A percentile compares a stretch with the other conserved stretches of the same genome.
These are phyloP conservation scores for Ceratocystis harringtonii DNA, from an alignment of 2,329 filamentous ascomycete species.

Conservation along the genomic window DNA sequence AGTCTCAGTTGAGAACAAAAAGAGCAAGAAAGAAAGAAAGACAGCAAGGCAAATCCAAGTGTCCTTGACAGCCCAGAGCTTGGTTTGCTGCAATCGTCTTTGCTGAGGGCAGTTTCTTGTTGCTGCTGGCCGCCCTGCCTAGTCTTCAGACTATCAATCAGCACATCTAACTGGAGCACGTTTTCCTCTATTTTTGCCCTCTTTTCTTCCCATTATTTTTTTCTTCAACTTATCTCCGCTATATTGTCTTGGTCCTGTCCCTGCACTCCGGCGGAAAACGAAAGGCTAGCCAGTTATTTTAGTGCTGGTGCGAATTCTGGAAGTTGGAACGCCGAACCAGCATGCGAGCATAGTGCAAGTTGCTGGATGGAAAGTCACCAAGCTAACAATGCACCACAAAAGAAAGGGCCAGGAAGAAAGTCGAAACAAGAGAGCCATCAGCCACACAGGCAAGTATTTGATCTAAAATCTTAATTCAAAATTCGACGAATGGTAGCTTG, in stretches of 20 bases:
- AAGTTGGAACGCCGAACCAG: not conserved
- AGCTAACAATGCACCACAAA: not conserved
- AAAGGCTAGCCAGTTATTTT: conserved; percentile 2
- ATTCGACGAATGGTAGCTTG: conserved; percentile 3
- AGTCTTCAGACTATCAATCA: not conserved
- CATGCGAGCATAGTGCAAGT: not conserved
- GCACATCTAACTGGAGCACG: not conserved
- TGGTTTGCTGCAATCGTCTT: not conserved
- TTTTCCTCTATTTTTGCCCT: not conserved
- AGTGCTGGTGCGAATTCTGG: not conserved
- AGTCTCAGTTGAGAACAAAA: not conserved
- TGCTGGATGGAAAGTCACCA: not conserved
- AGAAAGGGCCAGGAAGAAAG: not conserved
- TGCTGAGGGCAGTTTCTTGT: not conserved
- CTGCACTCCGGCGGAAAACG: conserved; percentile 1
- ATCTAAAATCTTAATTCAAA: not conserved
- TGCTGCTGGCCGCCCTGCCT: not conserved
- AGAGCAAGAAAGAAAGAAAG: no score
- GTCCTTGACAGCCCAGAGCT: not conserved
- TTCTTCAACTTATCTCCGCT: conserved; percentile 1
- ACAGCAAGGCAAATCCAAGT: no score
- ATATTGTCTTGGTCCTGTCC: not conserved
- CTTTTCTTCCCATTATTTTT: not conserved
- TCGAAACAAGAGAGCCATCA: not conserved
- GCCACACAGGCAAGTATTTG: not conserved